Percentiles rank a stretch among this genome's conserved stretches.
Conservation (phyloP, 345 rosid genomes). For the Anastatica hierochuntica region DNA sequence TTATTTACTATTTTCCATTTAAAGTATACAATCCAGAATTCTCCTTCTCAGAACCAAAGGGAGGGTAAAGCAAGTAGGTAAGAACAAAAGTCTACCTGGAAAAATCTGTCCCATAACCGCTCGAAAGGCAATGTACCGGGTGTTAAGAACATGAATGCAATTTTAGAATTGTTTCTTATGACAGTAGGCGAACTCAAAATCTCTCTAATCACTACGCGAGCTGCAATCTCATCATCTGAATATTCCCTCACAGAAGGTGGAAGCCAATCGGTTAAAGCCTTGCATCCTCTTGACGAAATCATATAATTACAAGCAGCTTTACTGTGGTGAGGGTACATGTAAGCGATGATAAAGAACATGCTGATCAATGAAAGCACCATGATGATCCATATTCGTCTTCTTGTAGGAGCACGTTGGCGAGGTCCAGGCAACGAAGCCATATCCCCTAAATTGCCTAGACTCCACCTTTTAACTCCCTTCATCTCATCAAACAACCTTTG, state of each 20-base stretch:
- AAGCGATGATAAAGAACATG: slow-evolving; percentile 59
- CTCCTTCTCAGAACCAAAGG: not conserved
- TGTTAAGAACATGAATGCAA: slow-evolving; percentile 4
- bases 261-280: slow-evolving; percentile 76
- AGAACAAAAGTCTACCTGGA: slow-evolving; percentile 35
- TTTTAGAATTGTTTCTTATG: slow-evolving; percentile 45
- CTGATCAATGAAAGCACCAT: slow-evolving; percentile 59
- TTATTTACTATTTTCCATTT: too few species aligned
- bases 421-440: slow-evolving; percentile 53
- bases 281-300: too few species aligned
- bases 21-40: too few species aligned
- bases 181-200: slow-evolving; percentile 48
- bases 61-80: not conserved
- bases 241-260: slow-evolving; percentile 82
- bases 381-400: slow-evolving; percentile 82
- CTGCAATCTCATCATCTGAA: slow-evolving; percentile 74
- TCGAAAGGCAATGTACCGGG: slow-evolving; percentile 34
- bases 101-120: slow-evolving; percentile 89
- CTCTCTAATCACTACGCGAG: slow-evolving; percentile 63
- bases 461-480: slow-evolving; percentile 72
- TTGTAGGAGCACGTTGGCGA: slow-evolving; percentile 55
- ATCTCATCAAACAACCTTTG: too few species aligned
- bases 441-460: slow-evolving; percentile 57
- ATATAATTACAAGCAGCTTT: too few species aligned
- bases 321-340: slow-evolving; percentile 72